Evolutionary conservation across 257 asterid genomes (phyloP).

Genomic region (Schizonepeta tenuifolia): DNA sequence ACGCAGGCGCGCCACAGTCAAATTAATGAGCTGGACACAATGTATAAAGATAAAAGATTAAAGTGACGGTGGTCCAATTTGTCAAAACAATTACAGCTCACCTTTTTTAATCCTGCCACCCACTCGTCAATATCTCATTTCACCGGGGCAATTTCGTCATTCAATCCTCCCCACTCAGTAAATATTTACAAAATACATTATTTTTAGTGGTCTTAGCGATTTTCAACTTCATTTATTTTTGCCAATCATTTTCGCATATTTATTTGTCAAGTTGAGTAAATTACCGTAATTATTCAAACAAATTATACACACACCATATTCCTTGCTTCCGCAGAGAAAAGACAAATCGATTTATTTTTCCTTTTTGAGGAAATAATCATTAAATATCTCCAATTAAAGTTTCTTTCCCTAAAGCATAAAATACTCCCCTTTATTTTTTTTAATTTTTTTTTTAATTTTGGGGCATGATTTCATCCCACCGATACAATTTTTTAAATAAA

Average conservation of each 20-base stretch:
- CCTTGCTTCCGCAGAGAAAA: constrained; percentile 23
- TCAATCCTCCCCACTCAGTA: neutral
- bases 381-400: neutral
- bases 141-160: constrained; percentile 36
- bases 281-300: neutral
- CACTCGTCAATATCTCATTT: constrained; percentile 28
- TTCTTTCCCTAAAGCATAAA: neutral
- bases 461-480: neutral
- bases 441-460: neutral
- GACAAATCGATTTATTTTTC: neutral
- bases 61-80: constrained; percentile 53
- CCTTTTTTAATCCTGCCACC: constrained; percentile 33
- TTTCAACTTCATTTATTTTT: neutral
- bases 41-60: neutral
- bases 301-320: neutral
- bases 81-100: constrained; percentile 40
- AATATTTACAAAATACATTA: neutral
- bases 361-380: neutral
- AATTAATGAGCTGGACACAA: constrained; percentile 49
- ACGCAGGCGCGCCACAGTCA: constrained; percentile 46
- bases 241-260: neutral
- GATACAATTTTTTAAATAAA: neutral
- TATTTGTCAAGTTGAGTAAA: neutral
- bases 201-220: neutral
- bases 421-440: too few relatives aligned